phyloP scores from a whole-genome alignment of 352 stramenopile species.

The Achlya hypogyna region DNA sequence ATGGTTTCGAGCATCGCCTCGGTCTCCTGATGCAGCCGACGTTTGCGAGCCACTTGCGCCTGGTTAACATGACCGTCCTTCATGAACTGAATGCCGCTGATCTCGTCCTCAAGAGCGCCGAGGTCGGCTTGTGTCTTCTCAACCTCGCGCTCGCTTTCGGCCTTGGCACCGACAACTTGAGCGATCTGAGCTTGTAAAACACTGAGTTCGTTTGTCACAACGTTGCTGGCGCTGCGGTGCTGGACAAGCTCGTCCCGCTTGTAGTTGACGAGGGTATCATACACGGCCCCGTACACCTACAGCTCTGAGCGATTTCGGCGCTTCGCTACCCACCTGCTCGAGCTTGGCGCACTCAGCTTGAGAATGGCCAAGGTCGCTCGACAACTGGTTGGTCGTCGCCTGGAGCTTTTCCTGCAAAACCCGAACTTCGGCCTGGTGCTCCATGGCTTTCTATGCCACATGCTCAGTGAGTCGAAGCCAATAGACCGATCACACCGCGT shows the following conservation, averaged over 20 bases:
- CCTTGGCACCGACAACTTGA: slow-evolving; percentile 58
- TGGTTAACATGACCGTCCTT: slow-evolving; percentile 29
- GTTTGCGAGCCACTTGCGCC: slow-evolving; percentile 70
- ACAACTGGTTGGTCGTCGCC: neutral
- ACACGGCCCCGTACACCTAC: slow-evolving; percentile 45
- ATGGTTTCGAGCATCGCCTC: slow-evolving; percentile 62
- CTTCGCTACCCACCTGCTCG: slow-evolving; percentile 24
- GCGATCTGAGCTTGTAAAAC: slow-evolving; percentile 69
- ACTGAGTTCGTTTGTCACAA: slow-evolving; percentile 64
- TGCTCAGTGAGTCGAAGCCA: neutral
- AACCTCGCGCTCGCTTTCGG: slow-evolving; percentile 42
- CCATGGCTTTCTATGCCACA: slow-evolving; percentile 14
- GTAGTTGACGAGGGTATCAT: slow-evolving; percentile 67
- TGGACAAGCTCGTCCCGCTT: slow-evolving; percentile 69
- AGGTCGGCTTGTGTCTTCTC: slow-evolving; percentile 49
- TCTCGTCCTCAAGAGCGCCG: slow-evolving; percentile 21
- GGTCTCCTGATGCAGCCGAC: slow-evolving; percentile 74
- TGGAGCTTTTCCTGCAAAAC: slow-evolving; percentile 16
- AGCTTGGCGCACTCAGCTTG: slow-evolving; percentile 1
- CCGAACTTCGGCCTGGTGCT: neutral
- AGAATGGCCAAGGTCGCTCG: neutral
- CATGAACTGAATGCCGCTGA: slow-evolving; percentile 53
- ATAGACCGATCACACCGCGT: neutral
- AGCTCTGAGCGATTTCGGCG: slow-evolving; percentile 33
- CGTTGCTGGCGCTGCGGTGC: slow-evolving; percentile 54